Evolutionary conservation across 176 grass and related monocot genomes (phyloP).

Genomic region (Olyra latifolia): DNA sequence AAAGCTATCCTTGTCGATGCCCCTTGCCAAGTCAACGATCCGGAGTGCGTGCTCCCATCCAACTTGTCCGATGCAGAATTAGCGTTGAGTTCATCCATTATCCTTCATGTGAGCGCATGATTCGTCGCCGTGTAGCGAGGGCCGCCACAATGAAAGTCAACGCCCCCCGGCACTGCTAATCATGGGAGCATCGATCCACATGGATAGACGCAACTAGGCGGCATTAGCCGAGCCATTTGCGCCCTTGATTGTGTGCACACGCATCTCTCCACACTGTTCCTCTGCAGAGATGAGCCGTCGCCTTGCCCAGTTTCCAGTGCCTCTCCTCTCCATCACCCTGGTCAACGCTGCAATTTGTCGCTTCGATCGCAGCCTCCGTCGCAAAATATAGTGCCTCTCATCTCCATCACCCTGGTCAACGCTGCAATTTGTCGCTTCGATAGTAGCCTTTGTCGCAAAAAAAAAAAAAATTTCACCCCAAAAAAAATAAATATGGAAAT

Average conservation of each 20-base stretch:
- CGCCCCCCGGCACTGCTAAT: slow-evolving; percentile 1
- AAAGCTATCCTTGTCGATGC: neutral
- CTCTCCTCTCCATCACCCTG: neutral
- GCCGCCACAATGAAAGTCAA: slow-evolving; percentile 24
- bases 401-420: no score
- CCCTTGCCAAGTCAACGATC: neutral
- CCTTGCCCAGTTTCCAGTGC: neutral
- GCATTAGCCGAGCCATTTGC: neutral
- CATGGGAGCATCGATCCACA: slow-evolving; percentile 25
- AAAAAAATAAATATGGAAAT: no score
- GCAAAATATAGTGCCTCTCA: no score
- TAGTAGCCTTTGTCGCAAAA: no score
- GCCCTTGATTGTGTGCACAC: neutral
- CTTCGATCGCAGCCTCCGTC: neutral
- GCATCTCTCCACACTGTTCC: neutral
- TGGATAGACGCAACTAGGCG: slow-evolving; percentile 3
- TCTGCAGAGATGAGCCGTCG: neutral
- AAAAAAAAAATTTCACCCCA: no score
- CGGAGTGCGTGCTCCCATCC: neutral
- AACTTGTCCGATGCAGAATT: slow-evolving; percentile 22
- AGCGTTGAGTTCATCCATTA: neutral
- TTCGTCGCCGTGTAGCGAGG: slow-evolving; percentile 16
- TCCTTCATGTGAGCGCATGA: slow-evolving; percentile 11
- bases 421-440: no score
- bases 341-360: slow-evolving; percentile 31